phyloP scores from a whole-genome alignment of 805 yeast genomes.

The Ogataea methanolica region DNA sequence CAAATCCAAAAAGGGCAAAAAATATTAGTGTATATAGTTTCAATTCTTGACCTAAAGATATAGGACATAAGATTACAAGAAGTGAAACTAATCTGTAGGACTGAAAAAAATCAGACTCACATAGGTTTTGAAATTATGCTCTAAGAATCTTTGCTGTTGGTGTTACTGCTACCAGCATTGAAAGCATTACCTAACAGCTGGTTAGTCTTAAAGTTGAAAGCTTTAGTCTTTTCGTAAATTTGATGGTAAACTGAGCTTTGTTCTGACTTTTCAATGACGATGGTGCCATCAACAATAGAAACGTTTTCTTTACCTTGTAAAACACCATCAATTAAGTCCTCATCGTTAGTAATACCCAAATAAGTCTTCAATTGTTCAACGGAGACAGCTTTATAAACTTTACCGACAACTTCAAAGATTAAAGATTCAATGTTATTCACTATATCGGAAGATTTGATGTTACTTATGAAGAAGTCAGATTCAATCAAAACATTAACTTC shows the following conservation, averaged over 20 bases:
- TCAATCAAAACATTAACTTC: slow-evolving; percentile 44
- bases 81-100: no score
- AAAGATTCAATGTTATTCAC: slow-evolving; percentile 20
- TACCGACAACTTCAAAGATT: slow-evolving; percentile 21
- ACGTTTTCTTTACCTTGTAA: slow-evolving; percentile 20
- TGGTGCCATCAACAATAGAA: slow-evolving; percentile 44
- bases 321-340: slow-evolving; percentile 25
- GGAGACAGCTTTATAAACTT: slow-evolving; percentile 21
- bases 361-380: slow-evolving; percentile 15
- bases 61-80: no score
- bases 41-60: no score
- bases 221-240: slow-evolving; percentile 64
- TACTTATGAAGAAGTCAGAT: slow-evolving; percentile 55
- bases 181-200: slow-evolving; percentile 48
- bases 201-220: slow-evolving; percentile 53
- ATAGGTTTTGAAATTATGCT: no score
- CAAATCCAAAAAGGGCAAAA: no score
- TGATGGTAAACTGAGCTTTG: slow-evolving; percentile 58
- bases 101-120: no score
- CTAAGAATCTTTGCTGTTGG: slow-evolving; percentile 5
- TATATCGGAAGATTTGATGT: slow-evolving; percentile 29
- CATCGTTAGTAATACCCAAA: slow-evolving; percentile 9
- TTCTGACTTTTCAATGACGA: slow-evolving; percentile 49
- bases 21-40: no score
- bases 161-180: slow-evolving; percentile 9